Percentiles rank a stretch among this genome's conserved stretches.
These are phyloP conservation scores for Candida tropicalis DNA, from an alignment of 1,139 yeast species.

Conservation along the genomic window DNA sequence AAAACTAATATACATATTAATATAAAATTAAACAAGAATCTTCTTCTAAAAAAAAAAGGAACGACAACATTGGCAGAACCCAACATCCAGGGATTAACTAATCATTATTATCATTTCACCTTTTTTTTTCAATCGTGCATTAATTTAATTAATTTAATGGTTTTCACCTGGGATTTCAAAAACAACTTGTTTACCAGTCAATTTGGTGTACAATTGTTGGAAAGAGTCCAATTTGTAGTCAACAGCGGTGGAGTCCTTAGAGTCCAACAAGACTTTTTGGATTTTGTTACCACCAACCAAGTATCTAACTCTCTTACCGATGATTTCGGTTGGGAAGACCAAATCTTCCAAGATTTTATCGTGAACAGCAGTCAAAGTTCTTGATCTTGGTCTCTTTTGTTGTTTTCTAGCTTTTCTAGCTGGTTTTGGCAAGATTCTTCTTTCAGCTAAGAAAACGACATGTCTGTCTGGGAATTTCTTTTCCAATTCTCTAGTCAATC, in stretches of 20 bases:
- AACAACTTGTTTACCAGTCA: constrained; percentile 99
- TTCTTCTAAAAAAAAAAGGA: background rate
- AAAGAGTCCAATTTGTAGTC: constrained; percentile 99
- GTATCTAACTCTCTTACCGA: constrained; percentile 99
- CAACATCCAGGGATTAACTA: background rate
- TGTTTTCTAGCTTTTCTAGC: constrained; percentile 88
- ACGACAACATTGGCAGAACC: background rate
- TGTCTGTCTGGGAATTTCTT: constrained; percentile 99
- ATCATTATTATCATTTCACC: background rate
- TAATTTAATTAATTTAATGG: constrained; percentile 29
- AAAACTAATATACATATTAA: constrained; percentile 3
- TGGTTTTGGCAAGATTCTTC: constrained; percentile 99
- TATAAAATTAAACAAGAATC: constrained; percentile 3
- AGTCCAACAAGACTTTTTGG: constrained; percentile 97
- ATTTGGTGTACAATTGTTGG: constrained; percentile 98
- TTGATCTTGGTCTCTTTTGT: constrained; percentile 99
- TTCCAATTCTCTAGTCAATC: constrained; percentile 99
- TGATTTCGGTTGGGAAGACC: constrained; percentile 99
- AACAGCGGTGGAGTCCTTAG: constrained; percentile 95
- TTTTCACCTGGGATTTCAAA: constrained; percentile 88
- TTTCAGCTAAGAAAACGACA: constrained; percentile 98
- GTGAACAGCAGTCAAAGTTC: constrained; percentile 98
- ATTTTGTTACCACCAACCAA: constrained; percentile 98
- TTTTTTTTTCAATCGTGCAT: too few relatives aligned
- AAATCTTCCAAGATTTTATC: constrained; percentile 98